Conservation (phyloP, 2,329 filamentous ascomycete species). For the Keithomyces neogunnii region DNA sequence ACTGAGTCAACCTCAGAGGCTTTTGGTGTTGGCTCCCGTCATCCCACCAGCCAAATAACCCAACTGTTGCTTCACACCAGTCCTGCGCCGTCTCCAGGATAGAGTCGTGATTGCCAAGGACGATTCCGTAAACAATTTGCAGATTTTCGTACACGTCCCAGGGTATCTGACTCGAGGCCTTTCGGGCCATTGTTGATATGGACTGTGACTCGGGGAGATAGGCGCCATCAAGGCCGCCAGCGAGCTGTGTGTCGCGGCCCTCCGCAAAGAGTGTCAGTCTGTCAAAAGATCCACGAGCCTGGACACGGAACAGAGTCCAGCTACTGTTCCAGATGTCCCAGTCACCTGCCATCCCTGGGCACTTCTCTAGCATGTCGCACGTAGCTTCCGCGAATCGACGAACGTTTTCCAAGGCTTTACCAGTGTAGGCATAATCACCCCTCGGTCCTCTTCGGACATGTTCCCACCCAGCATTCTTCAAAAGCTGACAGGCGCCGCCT, state of each 20-base stretch:
- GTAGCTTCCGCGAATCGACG: slow-evolving; percentile 62
- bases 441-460: slow-evolving; percentile 61
- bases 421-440: slow-evolving; percentile 60
- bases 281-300: slow-evolving; percentile 59
- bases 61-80: slow-evolving; percentile 84
- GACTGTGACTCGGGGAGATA: slow-evolving; percentile 37
- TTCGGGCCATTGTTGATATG: slow-evolving; percentile 59
- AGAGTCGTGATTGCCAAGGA: slow-evolving; percentile 66
- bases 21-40: slow-evolving; percentile 51
- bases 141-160: slow-evolving; percentile 87
- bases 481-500: slow-evolving; percentile 53
- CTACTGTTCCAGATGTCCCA: slow-evolving; percentile 79
- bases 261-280: slow-evolving; percentile 73
- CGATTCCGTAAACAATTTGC: slow-evolving; percentile 68
- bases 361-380: slow-evolving; percentile 61
- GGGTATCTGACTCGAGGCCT: slow-evolving; percentile 78
- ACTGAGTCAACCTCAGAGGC: slow-evolving; percentile 30
- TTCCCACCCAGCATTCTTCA: slow-evolving; percentile 71
- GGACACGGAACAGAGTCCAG: slow-evolving; percentile 77
- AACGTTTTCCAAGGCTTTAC: slow-evolving; percentile 69
- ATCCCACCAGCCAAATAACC: slow-evolving; percentile 86
- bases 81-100: slow-evolving; percentile 74
- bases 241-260: slow-evolving; percentile 47
- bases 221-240: slow-evolving; percentile 19
- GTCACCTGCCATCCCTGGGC: slow-evolving; percentile 59